Conservation (phyloP, 257 asterid genomes). For the Lithospermum erythrorhizon region DNA sequence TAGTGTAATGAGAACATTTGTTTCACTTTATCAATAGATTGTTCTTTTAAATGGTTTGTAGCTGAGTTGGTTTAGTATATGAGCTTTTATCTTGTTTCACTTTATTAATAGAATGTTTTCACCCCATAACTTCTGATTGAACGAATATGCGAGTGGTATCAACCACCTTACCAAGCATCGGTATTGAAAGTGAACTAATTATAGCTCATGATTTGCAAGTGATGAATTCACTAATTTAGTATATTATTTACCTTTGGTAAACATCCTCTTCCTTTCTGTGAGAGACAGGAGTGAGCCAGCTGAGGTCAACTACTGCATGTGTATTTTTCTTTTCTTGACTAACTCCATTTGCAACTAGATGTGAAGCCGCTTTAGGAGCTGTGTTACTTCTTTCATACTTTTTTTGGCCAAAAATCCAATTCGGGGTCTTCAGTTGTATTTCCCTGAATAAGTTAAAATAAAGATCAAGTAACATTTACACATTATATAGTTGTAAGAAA, state of each 20-base stretch:
- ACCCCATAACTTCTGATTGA: too few relatives aligned
- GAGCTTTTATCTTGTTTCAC: too few relatives aligned
- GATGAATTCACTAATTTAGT: background rate
- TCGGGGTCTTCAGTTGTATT: conserved; percentile 93
- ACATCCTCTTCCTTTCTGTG: conserved; percentile 77
- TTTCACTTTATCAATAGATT: too few relatives aligned
- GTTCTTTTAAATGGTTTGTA: too few relatives aligned
- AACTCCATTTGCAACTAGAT: conserved; percentile 34
- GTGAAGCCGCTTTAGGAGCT: conserved; percentile 35
- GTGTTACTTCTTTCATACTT: conserved; percentile 56
- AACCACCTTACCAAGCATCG: too few relatives aligned
- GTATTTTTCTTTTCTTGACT: conserved; percentile 37
- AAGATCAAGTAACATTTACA: too few relatives aligned
- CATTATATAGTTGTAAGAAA: background rate
- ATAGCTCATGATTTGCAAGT: background rate
- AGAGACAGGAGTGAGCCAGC: conserved; percentile 50
- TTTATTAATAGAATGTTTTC: too few relatives aligned
- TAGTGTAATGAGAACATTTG: too few relatives aligned
- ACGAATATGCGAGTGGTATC: too few relatives aligned
- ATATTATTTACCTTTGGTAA: conserved; percentile 48
- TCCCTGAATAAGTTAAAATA: conserved; percentile 39
- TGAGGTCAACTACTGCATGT: conserved; percentile 46
- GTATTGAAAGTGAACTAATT: background rate
- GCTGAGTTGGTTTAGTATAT: too few relatives aligned
- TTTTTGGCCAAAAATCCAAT: conserved; percentile 97